Evolutionary conservation across 2,329 filamentous ascomycete genomes (phyloP), one percentile per base, ranked within the genome.

Genomic region (Xylaria polymorpha): DNA sequence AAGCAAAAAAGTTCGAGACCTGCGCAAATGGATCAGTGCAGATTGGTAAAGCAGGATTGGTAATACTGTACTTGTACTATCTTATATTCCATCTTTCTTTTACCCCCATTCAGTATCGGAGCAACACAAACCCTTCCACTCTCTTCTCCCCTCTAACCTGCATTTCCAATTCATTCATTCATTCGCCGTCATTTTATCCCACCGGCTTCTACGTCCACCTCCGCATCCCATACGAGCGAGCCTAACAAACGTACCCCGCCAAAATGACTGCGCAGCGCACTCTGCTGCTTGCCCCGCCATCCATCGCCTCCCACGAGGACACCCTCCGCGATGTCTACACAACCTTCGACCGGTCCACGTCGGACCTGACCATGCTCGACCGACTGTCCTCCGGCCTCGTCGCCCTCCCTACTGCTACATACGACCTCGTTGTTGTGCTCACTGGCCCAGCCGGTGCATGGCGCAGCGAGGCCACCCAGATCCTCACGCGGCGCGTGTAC

Each of bases 301-400:
- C 94, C 29, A 88, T 98, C 76, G 91, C 96, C 74, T 89, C 93
- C 64, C 92, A 97, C 81, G 93, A 94, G 74, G 91, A 93, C 74
- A 90, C 90, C 76, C 86, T 98, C 73, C 87, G 89, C 72, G 83
- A 85, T 73, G 85, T 96, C 71, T 88, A 97, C 76, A 85, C 89
- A 68, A 84, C 89, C 66, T 90, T 93, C 83, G 90, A 96, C 80
- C 91, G 94, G 78, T 83, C 86, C 72, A 85, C 87, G 55, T 95
- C 94, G 71, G 96, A 99, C 79, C 86, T 99, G 62, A 96, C 98
- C 81, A 99, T 99, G 96, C 92, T 99, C 70, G 96, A 99, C 83
- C 93, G 96, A 61, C 88, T 99, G 48, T 90, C 92, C 1, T 88
- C 92, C 43, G 94, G 94, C 70, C 85, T 97, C 44, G 93, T 96